Percentiles rank a stretch among this genome's conserved stretches.
Evolutionary conservation across 805 yeast genomes (phyloP).

Genomic region (Cyberlindnera saturnus): DNA sequence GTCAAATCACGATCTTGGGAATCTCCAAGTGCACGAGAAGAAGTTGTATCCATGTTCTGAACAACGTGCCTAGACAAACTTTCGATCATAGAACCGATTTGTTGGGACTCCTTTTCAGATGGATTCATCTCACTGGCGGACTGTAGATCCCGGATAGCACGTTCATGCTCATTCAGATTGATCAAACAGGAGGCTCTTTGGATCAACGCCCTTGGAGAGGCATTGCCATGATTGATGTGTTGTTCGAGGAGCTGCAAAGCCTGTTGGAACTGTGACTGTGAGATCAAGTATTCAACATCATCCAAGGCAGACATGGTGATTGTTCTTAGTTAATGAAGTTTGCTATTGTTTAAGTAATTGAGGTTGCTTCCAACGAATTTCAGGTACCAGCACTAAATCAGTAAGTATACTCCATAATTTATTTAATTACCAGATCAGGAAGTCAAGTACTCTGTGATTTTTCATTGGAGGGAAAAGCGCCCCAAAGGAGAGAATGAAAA

Average conservation of each 20-base stretch:
- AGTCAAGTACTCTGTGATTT: conserved; percentile 3
- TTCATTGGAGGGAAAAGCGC: conserved; percentile 7
- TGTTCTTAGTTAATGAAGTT: not conserved
- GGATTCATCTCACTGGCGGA: conserved; percentile 20
- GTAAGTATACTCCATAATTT: not conserved
- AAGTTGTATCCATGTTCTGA: conserved; percentile 13
- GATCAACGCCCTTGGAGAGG: conserved; percentile 15
- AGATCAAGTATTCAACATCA: conserved; percentile 10
- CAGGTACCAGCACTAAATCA: no score
- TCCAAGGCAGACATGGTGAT: conserved; percentile 5
- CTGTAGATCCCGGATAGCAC: conserved; percentile 19
- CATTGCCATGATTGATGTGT: conserved; percentile 15
- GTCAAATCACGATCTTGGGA: conserved; percentile 19
- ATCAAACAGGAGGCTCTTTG: conserved; percentile 18
- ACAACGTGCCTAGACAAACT: conserved; percentile 18
- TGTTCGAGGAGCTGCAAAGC: conserved; percentile 10
- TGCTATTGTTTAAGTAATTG: no score
- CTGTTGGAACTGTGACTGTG: conserved; percentile 7
- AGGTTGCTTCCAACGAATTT: no score
- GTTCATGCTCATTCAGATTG: conserved; percentile 11
- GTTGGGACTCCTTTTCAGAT: conserved; percentile 8
- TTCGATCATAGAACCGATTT: conserved; percentile 20
- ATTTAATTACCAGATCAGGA: conserved; percentile 1
- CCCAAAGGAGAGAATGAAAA: not conserved
- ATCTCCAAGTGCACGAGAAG: conserved; percentile 17